Base-by-base conservation (phyloP, 371 early-diverging fungal genomes). In the Rhizoclosmatium hyalinum region DNA sequence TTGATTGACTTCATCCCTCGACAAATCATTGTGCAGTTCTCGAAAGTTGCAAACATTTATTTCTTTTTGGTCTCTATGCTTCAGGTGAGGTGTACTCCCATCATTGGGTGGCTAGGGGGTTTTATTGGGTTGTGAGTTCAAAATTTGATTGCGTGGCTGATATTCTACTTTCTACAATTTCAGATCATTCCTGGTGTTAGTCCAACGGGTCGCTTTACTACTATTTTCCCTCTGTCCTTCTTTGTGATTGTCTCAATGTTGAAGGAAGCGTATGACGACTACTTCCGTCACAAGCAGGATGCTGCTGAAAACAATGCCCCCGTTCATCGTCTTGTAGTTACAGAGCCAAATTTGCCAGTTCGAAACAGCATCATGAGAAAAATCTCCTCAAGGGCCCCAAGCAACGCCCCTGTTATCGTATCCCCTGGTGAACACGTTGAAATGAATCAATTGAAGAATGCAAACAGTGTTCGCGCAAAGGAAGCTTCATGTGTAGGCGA, bases 11-110 rank as follows among this genome's bases (percentile, higher is more conserved):
- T 98, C 82, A 67, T 99, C 62, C 99, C 99, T 19, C 92, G 93
- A 73, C 95, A 98, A 77, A 79, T 98, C 17, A 90, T 92, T 61
- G 94, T 94, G 73, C 99, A 99, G 83, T 94, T 97, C 74, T 88
- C 93, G 44, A 92, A 94, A 74, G 87, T 94, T 3, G 95, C 94
- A 75, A 98, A 98, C 79, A 68, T 96, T 14, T 98, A 93, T 80
- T 97, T 97, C 79, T 81, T 97, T 56, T 84, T 94, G 45, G 84
- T 95, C 8, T 91, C 94, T 14, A 89, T 94, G 64, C 83, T 98
- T 6, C 94, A 96, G 81, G 60, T 77, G 10, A 86, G 17, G 6
- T 67, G 14, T 54, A 24, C 0, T 14, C 50, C 55, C 54, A 39
- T 3, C 3, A 39, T n/a, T 19, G 5, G 6, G 32, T 67, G 6